phyloP scores from a whole-genome alignment of 257 asterid species.

The Solanum pinnatisectum region DNA sequence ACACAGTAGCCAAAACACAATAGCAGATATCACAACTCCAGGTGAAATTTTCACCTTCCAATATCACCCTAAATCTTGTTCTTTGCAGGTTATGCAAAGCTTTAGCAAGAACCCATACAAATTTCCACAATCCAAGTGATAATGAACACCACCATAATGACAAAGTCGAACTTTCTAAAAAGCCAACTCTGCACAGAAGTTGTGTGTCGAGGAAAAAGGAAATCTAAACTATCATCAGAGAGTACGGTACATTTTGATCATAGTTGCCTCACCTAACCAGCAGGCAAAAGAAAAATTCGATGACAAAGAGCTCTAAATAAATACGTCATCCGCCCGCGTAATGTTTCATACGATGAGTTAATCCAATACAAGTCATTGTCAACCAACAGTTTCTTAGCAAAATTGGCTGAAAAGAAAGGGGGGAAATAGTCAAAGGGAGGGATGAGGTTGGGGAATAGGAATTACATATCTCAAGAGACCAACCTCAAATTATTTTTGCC shows the following conservation, averaged over 20 bases:
- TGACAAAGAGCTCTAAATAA: background rate
- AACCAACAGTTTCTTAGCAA: background rate
- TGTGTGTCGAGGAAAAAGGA: background rate
- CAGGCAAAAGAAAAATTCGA: background rate
- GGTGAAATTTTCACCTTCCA: background rate
- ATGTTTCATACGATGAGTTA: background rate
- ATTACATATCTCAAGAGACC: background rate
- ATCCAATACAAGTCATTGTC: background rate
- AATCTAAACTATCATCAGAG: background rate
- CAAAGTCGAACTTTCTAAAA: background rate
- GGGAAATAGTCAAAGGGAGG: background rate
- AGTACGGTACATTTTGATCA: background rate
- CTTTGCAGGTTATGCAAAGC: background rate
- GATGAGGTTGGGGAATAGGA: background rate
- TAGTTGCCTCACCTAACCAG: background rate
- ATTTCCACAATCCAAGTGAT: background rate
- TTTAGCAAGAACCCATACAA: background rate
- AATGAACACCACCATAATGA: background rate
- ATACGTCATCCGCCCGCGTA: background rate
- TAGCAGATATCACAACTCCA: background rate
- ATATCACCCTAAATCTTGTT: background rate
- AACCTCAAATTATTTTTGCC: background rate
- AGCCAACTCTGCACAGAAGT: background rate
- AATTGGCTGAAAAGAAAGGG: background rate
- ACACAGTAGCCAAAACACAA: background rate